Evolutionary conservation across 495 filamentous ascomycete species (phyloP), one percentile per base, ranked within the genome.

Genomic region (Aspergillus baeticus): DNA sequence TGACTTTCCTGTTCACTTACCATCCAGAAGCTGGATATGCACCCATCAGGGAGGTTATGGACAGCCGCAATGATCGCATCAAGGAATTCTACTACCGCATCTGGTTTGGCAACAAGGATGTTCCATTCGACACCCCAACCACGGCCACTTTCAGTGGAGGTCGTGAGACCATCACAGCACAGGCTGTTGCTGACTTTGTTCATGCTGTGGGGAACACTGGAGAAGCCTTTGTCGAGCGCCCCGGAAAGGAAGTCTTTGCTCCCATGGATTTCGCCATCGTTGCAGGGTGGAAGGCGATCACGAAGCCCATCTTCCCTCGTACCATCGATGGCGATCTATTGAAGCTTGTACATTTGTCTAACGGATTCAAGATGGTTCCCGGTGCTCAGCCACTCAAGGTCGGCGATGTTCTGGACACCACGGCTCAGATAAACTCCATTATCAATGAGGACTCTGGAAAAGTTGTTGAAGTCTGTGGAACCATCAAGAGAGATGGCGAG

Each of bases 251-350:
- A 64, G 89, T 96, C 62, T 92, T 85, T 62, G 95, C 94, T 18
- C 94, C 95, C 37, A 99, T 98, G 94, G 94, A 98, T 70, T 98
- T 97, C 61, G 94, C 94, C 54, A 98, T 98, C 57, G 94, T 98
- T 22, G 91, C 96, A 15, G 94, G 94, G 57, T 98, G 94, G 94
- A 96, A 98, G 72, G 94, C 94, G 37, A 97, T 98, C 69, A 97
- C 89, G 20, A 97, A 96, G 78, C 93, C 94, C 0, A 97, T 98
- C 69, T 98, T 98, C 81, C 94, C 94, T 57, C 84, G 89, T 54
- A 88, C 83, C 56, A 96, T 98, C 58, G 93, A 98, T 61, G 94
- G 94, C 39, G 94, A 98, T 69, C 80, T 98, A 36, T 80, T 98
- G 41, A 94, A 91, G 73, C 84, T 98, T 39, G 92, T 98, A 14